phyloP scores from a whole-genome alignment of 2,329 filamentous ascomycete species.

The Talaromyces funiculosus region DNA sequence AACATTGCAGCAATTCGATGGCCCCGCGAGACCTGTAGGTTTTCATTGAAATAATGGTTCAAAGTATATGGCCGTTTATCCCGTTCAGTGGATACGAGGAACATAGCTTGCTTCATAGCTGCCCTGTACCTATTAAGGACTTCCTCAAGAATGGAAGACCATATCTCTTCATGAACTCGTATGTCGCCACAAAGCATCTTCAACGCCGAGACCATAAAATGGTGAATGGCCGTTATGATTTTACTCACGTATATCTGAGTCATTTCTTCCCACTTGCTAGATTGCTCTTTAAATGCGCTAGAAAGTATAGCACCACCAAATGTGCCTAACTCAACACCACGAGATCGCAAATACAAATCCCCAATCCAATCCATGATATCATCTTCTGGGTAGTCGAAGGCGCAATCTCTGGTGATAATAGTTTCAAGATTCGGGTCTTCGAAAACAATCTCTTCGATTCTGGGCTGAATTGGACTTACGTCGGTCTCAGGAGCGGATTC shows the following conservation, averaged over 20 bases:
- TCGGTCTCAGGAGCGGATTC: neutral
- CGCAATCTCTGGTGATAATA: slow-evolving; percentile 4
- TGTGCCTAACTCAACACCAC: slow-evolving; percentile 53
- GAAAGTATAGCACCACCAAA: slow-evolving; percentile 28
- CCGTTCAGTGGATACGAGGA: slow-evolving; percentile 51
- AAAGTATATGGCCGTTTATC: slow-evolving; percentile 44
- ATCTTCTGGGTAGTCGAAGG: slow-evolving; percentile 12
- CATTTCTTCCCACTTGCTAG: slow-evolving; percentile 49
- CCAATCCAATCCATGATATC: slow-evolving; percentile 28
- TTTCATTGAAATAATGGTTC: slow-evolving; percentile 46
- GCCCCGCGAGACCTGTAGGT: slow-evolving; percentile 3
- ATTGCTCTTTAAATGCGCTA: slow-evolving; percentile 49
- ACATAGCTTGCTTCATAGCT: slow-evolving; percentile 46
- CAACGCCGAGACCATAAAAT: slow-evolving; percentile 47
- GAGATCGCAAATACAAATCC: slow-evolving; percentile 28
- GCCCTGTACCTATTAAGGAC: slow-evolving; percentile 43
- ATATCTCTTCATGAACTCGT: slow-evolving; percentile 40
- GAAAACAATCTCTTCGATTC: slow-evolving; percentile 1
- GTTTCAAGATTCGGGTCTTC: slow-evolving; percentile 7
- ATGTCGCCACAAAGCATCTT: slow-evolving; percentile 40
- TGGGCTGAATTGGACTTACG: neutral
- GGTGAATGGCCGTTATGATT: slow-evolving; percentile 48
- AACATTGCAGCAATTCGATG: slow-evolving; percentile 4
- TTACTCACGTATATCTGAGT: slow-evolving; percentile 48
- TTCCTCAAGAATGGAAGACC: slow-evolving; percentile 40